Conservation (phyloP, 345 rosid species). For the Populus davidiana region DNA sequence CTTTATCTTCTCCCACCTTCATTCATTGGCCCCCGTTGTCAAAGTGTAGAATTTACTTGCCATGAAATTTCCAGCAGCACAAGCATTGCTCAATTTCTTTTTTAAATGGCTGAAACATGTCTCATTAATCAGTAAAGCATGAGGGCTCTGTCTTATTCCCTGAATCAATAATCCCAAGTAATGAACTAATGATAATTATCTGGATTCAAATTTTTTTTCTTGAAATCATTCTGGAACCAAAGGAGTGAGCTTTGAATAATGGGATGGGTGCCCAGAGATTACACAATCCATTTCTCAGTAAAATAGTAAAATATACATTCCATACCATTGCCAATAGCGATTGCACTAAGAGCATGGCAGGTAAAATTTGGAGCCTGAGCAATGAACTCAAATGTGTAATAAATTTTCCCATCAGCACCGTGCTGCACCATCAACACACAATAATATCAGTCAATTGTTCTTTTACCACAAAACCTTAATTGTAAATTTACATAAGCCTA, state of each 20-base stretch:
- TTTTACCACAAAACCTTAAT: background rate
- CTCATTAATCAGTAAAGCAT: background rate
- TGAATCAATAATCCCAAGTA: background rate
- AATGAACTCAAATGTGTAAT: slow-evolving; percentile 78
- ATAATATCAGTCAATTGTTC: background rate
- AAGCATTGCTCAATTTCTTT: background rate
- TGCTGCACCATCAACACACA: slow-evolving; percentile 49
- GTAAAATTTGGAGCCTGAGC: slow-evolving; percentile 82
- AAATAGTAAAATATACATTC: background rate
- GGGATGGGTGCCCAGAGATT: background rate
- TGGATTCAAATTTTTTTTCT: background rate
- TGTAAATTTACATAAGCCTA: background rate
- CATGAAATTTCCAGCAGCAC: background rate
- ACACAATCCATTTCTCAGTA: background rate
- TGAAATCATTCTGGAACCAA: background rate
- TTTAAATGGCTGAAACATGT: background rate
- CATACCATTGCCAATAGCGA: slow-evolving; percentile 76
- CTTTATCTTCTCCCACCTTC: slow-evolving; percentile 93
- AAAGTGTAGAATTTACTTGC: slow-evolving; percentile 81
- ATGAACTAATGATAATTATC: background rate
- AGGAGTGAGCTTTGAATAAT: background rate
- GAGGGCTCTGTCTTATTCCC: background rate
- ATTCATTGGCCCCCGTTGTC: slow-evolving; percentile 84
- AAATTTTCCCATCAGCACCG: slow-evolving; percentile 69
- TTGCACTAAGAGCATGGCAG: slow-evolving; percentile 77